phyloP scores from a whole-genome alignment of 2,329 filamentous ascomycete species.

The Lasiodiplodia sp. region DNA sequence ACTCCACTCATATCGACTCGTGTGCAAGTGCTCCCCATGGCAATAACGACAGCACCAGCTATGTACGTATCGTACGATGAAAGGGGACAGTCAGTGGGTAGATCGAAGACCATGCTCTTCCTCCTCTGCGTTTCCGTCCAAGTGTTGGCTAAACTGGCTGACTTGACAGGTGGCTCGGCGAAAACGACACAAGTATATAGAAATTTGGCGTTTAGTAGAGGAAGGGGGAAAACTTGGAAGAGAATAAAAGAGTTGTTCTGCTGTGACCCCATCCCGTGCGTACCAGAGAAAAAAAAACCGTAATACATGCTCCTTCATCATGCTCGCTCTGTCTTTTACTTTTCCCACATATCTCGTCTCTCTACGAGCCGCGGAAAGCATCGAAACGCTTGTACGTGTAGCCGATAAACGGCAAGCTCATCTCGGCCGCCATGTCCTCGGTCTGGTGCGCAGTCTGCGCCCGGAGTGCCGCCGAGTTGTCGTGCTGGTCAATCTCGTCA shows the following conservation, averaged over 20 bases:
- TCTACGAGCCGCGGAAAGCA: constrained; percentile 59
- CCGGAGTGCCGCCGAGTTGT: constrained; percentile 86
- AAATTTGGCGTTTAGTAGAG: not conserved
- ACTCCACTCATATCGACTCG: not conserved
- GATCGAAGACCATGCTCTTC: not conserved
- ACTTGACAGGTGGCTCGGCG: not conserved
- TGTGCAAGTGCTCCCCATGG: not conserved
- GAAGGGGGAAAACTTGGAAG: not conserved
- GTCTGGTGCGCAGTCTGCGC: constrained; percentile 73
- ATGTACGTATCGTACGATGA: not conserved
- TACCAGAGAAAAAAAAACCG: constrained; percentile 3
- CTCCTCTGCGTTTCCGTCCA: not conserved
- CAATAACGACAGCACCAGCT: not conserved
- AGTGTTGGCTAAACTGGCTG: not conserved
- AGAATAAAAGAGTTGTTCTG: not conserved
- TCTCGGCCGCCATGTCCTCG: constrained; percentile 83
- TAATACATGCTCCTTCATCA: constrained; percentile 22
- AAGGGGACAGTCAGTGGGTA: not conserved
- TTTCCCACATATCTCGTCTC: not conserved
- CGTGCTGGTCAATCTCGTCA: constrained; percentile 96
- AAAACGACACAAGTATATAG: not conserved
- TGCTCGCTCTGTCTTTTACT: constrained; percentile 1
- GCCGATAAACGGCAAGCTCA: constrained; percentile 94
- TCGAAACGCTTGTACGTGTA: constrained; percentile 98
- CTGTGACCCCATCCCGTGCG: not conserved